Conservation (phyloP, 768 basidiomycete genomes). For the Vishniacozyma victoriae region DNA sequence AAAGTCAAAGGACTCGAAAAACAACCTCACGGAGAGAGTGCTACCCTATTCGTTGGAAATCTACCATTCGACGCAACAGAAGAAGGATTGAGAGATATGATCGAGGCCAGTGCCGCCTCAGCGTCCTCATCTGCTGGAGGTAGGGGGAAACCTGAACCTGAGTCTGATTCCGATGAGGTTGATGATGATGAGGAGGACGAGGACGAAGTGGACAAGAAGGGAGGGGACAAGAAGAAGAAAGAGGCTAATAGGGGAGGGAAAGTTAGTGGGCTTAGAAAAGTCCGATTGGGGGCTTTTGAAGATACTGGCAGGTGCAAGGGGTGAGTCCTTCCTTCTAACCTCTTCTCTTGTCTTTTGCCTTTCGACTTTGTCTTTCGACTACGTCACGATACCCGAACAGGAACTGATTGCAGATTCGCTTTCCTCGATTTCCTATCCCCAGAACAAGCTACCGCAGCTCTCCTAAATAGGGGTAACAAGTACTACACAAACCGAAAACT, state of each 20-base stretch:
- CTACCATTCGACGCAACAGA: slow-evolving; percentile 85
- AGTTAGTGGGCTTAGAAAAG: slow-evolving; percentile 55
- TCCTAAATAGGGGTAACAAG: slow-evolving; percentile 80
- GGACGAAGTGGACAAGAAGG: slow-evolving; percentile 46
- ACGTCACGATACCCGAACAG: background rate
- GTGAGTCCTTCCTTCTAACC: slow-evolving; percentile 55
- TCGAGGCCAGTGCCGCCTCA: slow-evolving; percentile 60
- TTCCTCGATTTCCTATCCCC: slow-evolving; percentile 83
- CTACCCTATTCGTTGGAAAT: slow-evolving; percentile 88
- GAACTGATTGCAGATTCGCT: slow-evolving; percentile 61
- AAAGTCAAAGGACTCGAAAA: slow-evolving; percentile 48
- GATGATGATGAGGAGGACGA: slow-evolving; percentile 46
- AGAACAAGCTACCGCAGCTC: slow-evolving; percentile 71
- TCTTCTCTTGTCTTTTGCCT: background rate
- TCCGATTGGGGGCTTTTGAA: slow-evolving; percentile 93
- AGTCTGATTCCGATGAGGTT: slow-evolving; percentile 24
- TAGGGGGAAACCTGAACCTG: slow-evolving; percentile 9
- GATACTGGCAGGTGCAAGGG: slow-evolving; percentile 94
- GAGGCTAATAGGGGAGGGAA: slow-evolving; percentile 25
- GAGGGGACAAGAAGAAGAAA: slow-evolving; percentile 7
- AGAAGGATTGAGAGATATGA: slow-evolving; percentile 62
- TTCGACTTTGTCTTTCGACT: background rate
- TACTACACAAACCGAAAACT: slow-evolving; percentile 75
- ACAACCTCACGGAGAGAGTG: slow-evolving; percentile 62
- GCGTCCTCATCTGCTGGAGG: slow-evolving; percentile 10